Percentiles rank a stretch among this genome's conserved stretches.
Conservation (phyloP, 164 flowering plant species). For the Euptelea pleiosperma region DNA sequence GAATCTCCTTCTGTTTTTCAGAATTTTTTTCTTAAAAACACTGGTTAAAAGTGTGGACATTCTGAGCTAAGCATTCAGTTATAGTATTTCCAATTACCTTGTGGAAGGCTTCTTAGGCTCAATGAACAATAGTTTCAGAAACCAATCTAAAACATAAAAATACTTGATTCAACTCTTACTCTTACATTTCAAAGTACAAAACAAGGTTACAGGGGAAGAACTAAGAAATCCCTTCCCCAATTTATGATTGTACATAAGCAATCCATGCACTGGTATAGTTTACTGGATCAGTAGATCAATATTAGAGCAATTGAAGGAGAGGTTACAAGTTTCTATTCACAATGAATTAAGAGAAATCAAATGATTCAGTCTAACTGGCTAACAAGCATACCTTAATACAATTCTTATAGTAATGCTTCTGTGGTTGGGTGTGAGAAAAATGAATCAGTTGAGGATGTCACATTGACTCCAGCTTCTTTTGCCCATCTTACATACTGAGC, state of each 20-base stretch:
- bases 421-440: constrained; percentile 51
- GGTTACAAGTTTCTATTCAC: neutral
- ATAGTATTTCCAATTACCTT: too few relatives aligned
- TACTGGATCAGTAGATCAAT: neutral
- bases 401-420: constrained; percentile 42
- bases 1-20: too few relatives aligned
- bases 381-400: constrained; percentile 46
- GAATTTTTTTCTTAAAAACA: too few relatives aligned
- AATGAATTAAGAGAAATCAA: neutral
- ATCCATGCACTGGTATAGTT: neutral
- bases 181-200: too few relatives aligned
- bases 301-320: neutral
- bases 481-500: constrained; percentile 66
- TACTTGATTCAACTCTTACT: too few relatives aligned
- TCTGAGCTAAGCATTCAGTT: too few relatives aligned
- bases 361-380: neutral
- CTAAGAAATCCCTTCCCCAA: too few relatives aligned
- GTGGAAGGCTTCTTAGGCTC: too few relatives aligned
- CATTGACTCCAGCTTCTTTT: constrained; percentile 41
- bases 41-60: too few relatives aligned
- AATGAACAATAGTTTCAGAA: too few relatives aligned
- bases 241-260: neutral
- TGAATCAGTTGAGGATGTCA: constrained; percentile 41
- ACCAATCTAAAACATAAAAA: too few relatives aligned
- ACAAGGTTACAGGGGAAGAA: too few relatives aligned